Conservation (phyloP, 495 filamentous ascomycete genomes). For the Penicillium samsonianum region DNA sequence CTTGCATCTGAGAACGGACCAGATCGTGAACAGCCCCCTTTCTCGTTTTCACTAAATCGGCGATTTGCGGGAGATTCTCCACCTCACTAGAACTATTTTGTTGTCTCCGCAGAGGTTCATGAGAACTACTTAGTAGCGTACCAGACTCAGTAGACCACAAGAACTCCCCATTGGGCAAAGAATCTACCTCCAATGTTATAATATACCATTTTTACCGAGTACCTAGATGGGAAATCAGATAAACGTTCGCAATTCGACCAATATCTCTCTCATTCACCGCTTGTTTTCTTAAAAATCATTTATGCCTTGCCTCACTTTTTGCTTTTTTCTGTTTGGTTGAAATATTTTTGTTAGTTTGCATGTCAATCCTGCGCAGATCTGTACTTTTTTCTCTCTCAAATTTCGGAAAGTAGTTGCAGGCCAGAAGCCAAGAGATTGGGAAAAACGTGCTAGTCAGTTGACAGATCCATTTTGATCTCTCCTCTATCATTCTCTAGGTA, state of each 20-base stretch:
- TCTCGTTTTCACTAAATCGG: slow-evolving; percentile 24
- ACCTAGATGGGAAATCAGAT: slow-evolving; percentile 30
- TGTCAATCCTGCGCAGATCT: slow-evolving; percentile 15
- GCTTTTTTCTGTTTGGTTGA: slow-evolving; percentile 10
- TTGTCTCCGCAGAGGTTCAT: slow-evolving; percentile 20
- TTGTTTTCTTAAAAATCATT: slow-evolving; percentile 15
- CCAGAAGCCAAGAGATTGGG: slow-evolving; percentile 1
- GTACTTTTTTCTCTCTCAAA: slow-evolving; percentile 28
- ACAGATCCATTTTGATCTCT: slow-evolving; percentile 17
- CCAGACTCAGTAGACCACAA: background rate
- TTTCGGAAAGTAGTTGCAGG: slow-evolving; percentile 21
- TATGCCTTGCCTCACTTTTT: slow-evolving; percentile 13
- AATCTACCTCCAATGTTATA: too few species aligned
- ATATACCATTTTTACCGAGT: too few species aligned
- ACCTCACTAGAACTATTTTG: slow-evolving; percentile 13
- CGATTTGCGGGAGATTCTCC: slow-evolving; percentile 30
- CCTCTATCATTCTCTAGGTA: slow-evolving; percentile 4
- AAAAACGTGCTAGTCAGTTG: slow-evolving; percentile 11
- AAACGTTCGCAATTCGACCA: slow-evolving; percentile 20
- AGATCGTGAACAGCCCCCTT: slow-evolving; percentile 28
- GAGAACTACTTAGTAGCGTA: background rate
- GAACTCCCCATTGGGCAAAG: background rate
- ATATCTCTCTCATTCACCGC: slow-evolving; percentile 25
- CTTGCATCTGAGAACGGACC: slow-evolving; percentile 31
- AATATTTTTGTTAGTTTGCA: slow-evolving; percentile 5